Percentiles rank a stretch among this genome's conserved stretches.
Evolutionary conservation across 768 basidiomycete genomes (phyloP).

Genomic region (Leucocoprinus sp.): DNA sequence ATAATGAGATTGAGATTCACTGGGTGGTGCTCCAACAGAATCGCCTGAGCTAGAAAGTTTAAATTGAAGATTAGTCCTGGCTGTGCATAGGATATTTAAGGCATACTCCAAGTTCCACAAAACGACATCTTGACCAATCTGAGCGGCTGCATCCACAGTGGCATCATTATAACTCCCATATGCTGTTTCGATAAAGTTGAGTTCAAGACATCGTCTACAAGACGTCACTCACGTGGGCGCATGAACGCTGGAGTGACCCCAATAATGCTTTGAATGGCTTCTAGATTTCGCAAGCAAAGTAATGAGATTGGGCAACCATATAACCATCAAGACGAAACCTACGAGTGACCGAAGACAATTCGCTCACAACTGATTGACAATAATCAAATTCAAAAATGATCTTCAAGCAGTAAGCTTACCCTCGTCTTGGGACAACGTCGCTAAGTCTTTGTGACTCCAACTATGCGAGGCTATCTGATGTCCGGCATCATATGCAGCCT

Average conservation of each 20-base stretch:
- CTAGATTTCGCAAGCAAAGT: constrained; percentile 1
- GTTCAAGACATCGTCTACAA: neutral
- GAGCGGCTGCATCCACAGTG: constrained; percentile 21
- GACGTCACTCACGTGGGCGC: constrained; percentile 27
- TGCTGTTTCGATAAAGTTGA: constrained; percentile 16
- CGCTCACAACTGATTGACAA: neutral
- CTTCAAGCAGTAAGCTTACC: constrained; percentile 20
- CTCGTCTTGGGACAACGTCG: constrained; percentile 21
- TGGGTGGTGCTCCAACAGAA: constrained; percentile 23
- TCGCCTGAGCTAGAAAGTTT: constrained; percentile 27
- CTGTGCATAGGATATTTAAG: neutral
- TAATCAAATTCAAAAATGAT: constrained; percentile 16
- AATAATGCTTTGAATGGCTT: constrained; percentile 23
- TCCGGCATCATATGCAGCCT: constrained; percentile 26
- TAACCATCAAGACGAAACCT: neutral
- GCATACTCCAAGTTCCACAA: constrained; percentile 32
- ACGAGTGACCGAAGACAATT: constrained; percentile 8
- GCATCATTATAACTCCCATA: constrained; percentile 33
- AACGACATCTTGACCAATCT: constrained; percentile 23
- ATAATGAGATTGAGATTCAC: constrained; percentile 23
- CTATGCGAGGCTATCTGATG: constrained; percentile 36
- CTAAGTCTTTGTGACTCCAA: constrained; percentile 28
- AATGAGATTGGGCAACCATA: neutral
- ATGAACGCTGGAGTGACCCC: constrained; percentile 29
- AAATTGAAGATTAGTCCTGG: neutral